These are phyloP conservation scores for Lyophyllum atratum DNA, from an alignment of 768 basidiomycete genomes.

Conservation along the genomic window DNA sequence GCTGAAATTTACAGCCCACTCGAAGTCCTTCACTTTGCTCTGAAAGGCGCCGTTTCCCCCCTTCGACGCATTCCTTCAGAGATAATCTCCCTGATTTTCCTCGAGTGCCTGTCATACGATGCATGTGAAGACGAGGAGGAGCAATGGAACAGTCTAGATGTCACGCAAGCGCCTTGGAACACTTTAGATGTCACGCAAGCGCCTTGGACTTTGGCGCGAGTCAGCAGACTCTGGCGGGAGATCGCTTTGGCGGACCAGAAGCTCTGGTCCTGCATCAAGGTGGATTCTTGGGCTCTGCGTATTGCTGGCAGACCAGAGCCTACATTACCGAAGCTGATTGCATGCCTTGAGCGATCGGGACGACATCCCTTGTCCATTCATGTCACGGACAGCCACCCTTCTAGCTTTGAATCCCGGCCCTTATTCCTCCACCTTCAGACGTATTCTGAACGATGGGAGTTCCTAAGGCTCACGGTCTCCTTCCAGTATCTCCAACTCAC, in stretches of 20 bases:
- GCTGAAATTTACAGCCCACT: neutral
- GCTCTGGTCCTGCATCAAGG: neutral
- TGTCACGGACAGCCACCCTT: neutral
- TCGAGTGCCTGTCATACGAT: neutral
- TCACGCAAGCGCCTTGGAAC: neutral
- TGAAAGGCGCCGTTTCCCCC: neutral
- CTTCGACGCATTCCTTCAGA: constrained; percentile 2
- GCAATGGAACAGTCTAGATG: constrained; percentile 1
- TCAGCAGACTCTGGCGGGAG: neutral
- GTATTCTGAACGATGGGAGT: neutral
- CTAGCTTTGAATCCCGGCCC: neutral
- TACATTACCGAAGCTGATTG: neutral
- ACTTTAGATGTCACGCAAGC: neutral
- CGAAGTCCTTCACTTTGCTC: neutral
- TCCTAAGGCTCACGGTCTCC: neutral
- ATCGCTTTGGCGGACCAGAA: neutral
- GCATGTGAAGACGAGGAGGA: neutral
- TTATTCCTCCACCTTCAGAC: neutral
- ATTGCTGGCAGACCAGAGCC: neutral
- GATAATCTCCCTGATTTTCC: constrained; percentile 3
- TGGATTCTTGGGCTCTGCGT: neutral
- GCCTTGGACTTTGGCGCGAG: neutral
- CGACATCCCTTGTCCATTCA: neutral
- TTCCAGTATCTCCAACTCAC: neutral
- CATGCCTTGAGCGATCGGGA: neutral